These are phyloP conservation scores for Madurella fahalii DNA, from an alignment of 2,329 filamentous ascomycete species.

Conservation along the genomic window DNA sequence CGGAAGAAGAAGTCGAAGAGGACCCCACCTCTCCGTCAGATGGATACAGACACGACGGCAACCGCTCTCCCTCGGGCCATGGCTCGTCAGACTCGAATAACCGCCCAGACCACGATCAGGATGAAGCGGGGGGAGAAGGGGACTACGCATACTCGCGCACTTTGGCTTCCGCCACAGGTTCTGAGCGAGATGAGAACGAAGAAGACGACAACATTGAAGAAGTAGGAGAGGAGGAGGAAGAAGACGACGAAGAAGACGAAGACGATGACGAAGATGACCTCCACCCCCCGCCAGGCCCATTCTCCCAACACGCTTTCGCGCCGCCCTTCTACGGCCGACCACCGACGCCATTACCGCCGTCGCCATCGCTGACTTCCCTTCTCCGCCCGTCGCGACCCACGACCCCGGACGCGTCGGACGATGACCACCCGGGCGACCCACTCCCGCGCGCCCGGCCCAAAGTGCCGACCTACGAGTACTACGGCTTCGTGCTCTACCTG, in stretches of 20 bases:
- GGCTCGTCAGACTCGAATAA: slow-evolving; percentile 9
- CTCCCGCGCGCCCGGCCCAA: slow-evolving; percentile 84
- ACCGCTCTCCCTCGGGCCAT: slow-evolving; percentile 2
- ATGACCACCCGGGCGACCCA: slow-evolving; percentile 60
- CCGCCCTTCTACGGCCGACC: slow-evolving; percentile 97
- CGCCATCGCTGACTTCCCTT: slow-evolving; percentile 86
- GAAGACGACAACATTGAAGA: slow-evolving; percentile 27
- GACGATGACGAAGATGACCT: slow-evolving; percentile 29
- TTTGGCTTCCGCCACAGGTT: slow-evolving; percentile 35
- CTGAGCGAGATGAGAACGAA: slow-evolving; percentile 22
- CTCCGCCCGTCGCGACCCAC: slow-evolving; percentile 87
- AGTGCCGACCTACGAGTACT: slow-evolving; percentile 99
- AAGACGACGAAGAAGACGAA: slow-evolving; percentile 28
- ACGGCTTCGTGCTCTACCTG: slow-evolving; percentile 95
- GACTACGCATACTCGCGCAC: slow-evolving; percentile 15
- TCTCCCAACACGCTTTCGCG: slow-evolving; percentile 52
- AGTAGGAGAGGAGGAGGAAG: slow-evolving; percentile 18
- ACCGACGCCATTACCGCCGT: slow-evolving; percentile 90
- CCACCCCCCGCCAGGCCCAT: slow-evolving; percentile 42
- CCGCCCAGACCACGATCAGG: background rate
- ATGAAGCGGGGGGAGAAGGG: slow-evolving; percentile 12
- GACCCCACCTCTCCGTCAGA: slow-evolving; percentile 9
- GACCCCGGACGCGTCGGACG: slow-evolving; percentile 86
- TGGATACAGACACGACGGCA: background rate
- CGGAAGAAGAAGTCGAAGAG: slow-evolving; percentile 27